phyloP scores from a whole-genome alignment of 1,139 yeast genomes.

The Yamadazyma conglobata region DNA sequence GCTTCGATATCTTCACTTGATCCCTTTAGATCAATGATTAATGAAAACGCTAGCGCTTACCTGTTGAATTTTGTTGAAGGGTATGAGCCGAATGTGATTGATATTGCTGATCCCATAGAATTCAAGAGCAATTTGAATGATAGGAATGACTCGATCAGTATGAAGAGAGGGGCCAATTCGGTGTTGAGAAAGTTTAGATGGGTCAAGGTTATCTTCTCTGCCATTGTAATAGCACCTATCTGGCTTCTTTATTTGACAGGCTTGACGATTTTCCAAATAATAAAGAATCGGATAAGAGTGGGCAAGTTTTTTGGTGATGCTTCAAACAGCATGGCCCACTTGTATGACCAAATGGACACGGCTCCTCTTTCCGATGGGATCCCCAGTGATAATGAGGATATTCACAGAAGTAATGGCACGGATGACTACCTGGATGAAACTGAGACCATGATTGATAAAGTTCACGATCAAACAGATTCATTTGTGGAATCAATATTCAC shows the following conservation, averaged over 20 bases:
- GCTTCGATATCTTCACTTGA: conserved; percentile 64
- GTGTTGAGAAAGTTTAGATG: conserved; percentile 39
- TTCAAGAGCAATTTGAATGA: conserved; percentile 9
- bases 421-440: background rate
- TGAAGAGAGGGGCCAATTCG: conserved; percentile 14
- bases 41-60: conserved; percentile 36
- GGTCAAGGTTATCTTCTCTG: conserved; percentile 39
- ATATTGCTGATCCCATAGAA: conserved; percentile 33
- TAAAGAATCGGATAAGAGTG: conserved; percentile 33
- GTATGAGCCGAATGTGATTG: conserved; percentile 55
- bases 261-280: conserved; percentile 40
- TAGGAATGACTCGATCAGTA: conserved; percentile 2
- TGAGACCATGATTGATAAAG: conserved; percentile 7
- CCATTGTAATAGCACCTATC: conserved; percentile 50
- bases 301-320: conserved; percentile 26
- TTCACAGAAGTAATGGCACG: background rate
- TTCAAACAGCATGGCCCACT: conserved; percentile 28
- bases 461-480: conserved; percentile 54
- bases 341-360: conserved; percentile 24
- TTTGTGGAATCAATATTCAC: conserved; percentile 60
- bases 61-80: conserved; percentile 44
- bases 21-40: conserved; percentile 51
- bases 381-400: conserved; percentile 7
- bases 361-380: conserved; percentile 2
- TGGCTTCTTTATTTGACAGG: conserved; percentile 49